Percentiles rank a stretch among this genome's conserved stretches.
These are phyloP conservation scores for Penicillium tannophilum DNA, from an alignment of 495 filamentous ascomycete species.

Conservation along the genomic window DNA sequence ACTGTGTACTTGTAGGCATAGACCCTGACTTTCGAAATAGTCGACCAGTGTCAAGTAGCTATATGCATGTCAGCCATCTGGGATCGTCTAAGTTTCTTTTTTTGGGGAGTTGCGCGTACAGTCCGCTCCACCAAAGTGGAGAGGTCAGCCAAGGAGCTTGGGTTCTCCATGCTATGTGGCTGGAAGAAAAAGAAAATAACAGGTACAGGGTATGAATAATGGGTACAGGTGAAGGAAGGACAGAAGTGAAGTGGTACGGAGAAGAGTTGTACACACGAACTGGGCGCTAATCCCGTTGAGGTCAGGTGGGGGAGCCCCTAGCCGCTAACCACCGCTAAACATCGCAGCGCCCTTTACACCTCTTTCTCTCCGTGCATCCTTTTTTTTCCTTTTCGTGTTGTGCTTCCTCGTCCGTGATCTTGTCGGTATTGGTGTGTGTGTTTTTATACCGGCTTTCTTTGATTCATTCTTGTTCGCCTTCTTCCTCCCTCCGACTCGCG, in stretches of 20 bases:
- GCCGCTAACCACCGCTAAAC: conserved; percentile 31
- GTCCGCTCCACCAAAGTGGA: conserved; percentile 49
- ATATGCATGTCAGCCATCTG: conserved; percentile 2
- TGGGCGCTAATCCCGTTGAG: conserved; percentile 30
- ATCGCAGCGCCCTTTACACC: conserved; percentile 21
- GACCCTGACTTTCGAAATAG: conserved; percentile 46
- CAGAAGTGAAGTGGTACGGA: conserved; percentile 14
- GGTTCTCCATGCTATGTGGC: conserved; percentile 37
- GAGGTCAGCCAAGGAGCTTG: conserved; percentile 45
- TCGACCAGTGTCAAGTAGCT: conserved; percentile 54
- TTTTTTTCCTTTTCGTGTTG: conserved; percentile 23
- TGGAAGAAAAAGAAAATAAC: neutral
- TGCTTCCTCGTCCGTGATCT: conserved; percentile 17
- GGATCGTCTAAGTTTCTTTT: conserved; percentile 22
- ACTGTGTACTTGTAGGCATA: conserved; percentile 37
- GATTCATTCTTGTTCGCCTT: conserved; percentile 15
- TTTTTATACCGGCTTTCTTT: conserved; percentile 14
- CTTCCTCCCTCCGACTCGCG: conserved; percentile 3
- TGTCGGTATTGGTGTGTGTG: conserved; percentile 8
- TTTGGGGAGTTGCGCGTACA: conserved; percentile 27
- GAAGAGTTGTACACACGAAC: conserved; percentile 25
- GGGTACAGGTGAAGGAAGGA: conserved; percentile 8
- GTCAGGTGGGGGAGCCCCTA: conserved; percentile 30
- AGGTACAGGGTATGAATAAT: neutral
- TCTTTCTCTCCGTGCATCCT: conserved; percentile 23